phyloP scores from a whole-genome alignment of 2,329 filamentous ascomycete genomes.

The Xylariales sp. region DNA sequence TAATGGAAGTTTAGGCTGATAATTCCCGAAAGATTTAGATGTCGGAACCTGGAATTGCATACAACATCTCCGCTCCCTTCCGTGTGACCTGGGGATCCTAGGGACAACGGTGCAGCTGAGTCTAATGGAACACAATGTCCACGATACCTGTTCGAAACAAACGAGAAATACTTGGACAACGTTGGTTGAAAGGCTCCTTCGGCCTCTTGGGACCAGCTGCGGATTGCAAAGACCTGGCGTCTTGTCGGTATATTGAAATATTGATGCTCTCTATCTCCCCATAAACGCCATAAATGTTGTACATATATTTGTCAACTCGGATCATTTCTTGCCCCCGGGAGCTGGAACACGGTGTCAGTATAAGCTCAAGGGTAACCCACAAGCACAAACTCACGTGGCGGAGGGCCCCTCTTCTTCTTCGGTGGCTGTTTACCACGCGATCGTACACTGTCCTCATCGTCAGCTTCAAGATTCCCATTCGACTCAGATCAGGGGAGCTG shows the following conservation, averaged over 20 bases:
- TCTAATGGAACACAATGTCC: too few relatives aligned
- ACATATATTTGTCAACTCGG: constrained; percentile 7
- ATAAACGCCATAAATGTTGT: constrained; percentile 14
- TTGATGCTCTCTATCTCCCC: constrained; percentile 16
- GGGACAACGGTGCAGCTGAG: too few relatives aligned
- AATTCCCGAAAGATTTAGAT: too few relatives aligned
- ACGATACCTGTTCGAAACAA: too few relatives aligned
- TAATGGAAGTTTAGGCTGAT: too few relatives aligned
- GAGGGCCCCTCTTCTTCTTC: constrained; percentile 71
- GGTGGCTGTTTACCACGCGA: constrained; percentile 80
- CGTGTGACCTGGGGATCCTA: too few relatives aligned
- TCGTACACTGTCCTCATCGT: constrained; percentile 53
- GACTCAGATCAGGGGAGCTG: constrained; percentile 12
- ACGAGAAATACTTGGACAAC: too few relatives aligned
- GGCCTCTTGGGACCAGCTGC: too few relatives aligned
- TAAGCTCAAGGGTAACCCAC: neutral
- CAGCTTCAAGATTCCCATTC: constrained; percentile 21
- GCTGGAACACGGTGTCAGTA: constrained; percentile 1
- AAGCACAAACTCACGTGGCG: constrained; percentile 14
- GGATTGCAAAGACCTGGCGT: too few relatives aligned
- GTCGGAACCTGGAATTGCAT: too few relatives aligned
- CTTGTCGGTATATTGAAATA: constrained; percentile 14
- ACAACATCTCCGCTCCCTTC: too few relatives aligned
- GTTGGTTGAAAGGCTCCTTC: too few relatives aligned
- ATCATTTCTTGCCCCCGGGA: constrained; percentile 9